Conservation (phyloP, 257 asterid genomes). For the Handroanthus guayacan region DNA sequence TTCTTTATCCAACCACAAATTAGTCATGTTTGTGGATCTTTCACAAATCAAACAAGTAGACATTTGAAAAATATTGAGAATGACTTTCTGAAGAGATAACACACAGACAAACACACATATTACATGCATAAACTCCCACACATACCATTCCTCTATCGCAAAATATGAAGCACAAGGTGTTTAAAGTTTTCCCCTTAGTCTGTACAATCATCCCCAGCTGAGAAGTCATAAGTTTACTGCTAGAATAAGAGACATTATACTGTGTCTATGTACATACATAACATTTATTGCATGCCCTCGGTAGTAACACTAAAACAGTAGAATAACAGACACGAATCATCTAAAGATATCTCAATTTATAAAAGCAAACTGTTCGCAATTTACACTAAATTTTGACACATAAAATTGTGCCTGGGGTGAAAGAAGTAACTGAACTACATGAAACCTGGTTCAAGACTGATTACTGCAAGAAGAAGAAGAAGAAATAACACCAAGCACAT, state of each 20-base stretch:
- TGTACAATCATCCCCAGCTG: background rate
- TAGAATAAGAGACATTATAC: no score
- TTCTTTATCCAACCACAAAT: conserved; percentile 1
- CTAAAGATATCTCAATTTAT: background rate
- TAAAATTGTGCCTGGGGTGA: background rate
- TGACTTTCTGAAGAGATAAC: background rate
- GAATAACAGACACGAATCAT: background rate
- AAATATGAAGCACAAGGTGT: background rate
- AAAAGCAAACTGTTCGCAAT: background rate
- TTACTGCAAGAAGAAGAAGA: background rate
- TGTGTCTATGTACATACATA: background rate
- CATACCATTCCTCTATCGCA: no score
- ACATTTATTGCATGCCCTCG: conserved; percentile 1
- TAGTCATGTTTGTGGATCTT: background rate
- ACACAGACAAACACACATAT: no score
- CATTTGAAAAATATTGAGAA: background rate
- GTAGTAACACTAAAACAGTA: background rate
- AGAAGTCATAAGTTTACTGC: background rate
- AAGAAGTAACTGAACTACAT: background rate
- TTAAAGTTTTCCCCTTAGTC: background rate
- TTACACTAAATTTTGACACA: background rate
- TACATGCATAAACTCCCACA: no score
- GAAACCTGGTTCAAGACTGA: background rate
- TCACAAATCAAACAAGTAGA: background rate
- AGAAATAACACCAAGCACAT: no score